Base-by-base conservation (phyloP, 208 protist genomes). In the Crithidia mellificae region DNA sequence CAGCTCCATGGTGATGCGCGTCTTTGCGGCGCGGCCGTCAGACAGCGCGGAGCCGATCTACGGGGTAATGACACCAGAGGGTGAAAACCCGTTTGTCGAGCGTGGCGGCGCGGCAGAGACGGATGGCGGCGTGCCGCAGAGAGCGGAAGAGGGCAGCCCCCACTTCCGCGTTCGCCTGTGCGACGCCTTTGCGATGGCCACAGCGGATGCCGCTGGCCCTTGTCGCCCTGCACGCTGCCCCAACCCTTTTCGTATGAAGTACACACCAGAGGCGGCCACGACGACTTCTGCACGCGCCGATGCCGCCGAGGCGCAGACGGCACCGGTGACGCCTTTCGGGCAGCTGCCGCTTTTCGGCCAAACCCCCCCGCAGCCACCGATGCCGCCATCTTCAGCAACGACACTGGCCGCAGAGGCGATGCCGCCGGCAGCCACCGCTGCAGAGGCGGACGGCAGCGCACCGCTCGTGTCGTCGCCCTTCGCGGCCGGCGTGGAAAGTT, bases 1-100 rank as follows among this genome's bases (percentile, higher is more conserved):
- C 76, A 96, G 91, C 63, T 92, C 81, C 14, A 94, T 94, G 91
- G 76, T 96, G 34, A 84, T 94, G 79, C 90, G 87, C 27, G 88
- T 96, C 20, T 92, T 90, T 67, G 91, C 91, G 5, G 88, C 83
- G 11, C 77, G 59, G 22, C 78, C 81, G 15, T 74, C 78, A 9
- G 80, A 74, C 30, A 56, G 74, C 36, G 68, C 63, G 12, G 78
- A 83, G 61, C 69, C 72, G 3, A 68, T 84, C 50, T 91, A 91
- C 57, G 80, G 80, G 19, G 47, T 62, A 27, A 39, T 88, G 20
- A 72, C 47, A 49, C 74, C 78, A 7, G 62, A 88, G 38, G 84
- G 80, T 6, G 72, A 81, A 36, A 90, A 87, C 55, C 84, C 81
- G 9, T 93, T 91, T 62, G 52, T 12, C 0, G 29, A 22, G 20